Base-by-base conservation (phyloP, 306 rosid species). In the Senna siamea region DNA sequence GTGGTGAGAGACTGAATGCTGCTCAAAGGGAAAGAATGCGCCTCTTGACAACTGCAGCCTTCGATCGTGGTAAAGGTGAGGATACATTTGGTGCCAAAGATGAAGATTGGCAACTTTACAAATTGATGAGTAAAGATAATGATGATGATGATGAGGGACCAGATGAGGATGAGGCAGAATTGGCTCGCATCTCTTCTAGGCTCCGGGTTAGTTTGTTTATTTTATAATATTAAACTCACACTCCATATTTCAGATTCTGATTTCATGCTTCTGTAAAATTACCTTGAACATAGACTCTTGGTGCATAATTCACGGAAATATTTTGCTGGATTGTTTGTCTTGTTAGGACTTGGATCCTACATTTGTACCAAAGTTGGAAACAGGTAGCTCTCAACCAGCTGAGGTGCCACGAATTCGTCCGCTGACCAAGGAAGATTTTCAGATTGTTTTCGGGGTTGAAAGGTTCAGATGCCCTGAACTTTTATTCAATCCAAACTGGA, bases 21-120 rank as follows among this genome's bases (percentile, higher is more conserved):
- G 90, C 97, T 77, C 93, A 94, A 80, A 87, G 96, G 83, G 99
- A 94, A 78, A 88, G 99, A 74, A 94, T 94, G 99, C 99, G 98
- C 65, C 96, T 94, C 61, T 77, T 94, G 87, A 92, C 99, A 20
- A 94, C 99, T 40, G 99, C 98, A 38, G 97, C 97, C 77, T 94
- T 88, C 59, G 98, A 92, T 83, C 95, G 96, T 1, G 98, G 99
- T 9, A 94, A 94, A 82, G 98, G 98, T 7, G 99, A 94, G 87
- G 94, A 89, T 63, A 89, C 91, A 37, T 89, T 89, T 55, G 94
- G 99, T 35, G 96, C 93, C 35, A 90, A 74, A 80, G 99, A 94
- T 34, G 99, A 92, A 81, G 99, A 94, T 79, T 94, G 99, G 99
- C 96, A 89, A 77, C 96, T 90, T 7, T 94, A 94, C 88, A 94